phyloP scores from a whole-genome alignment of 805 yeast genomes.

The Kluyveromyces lactis region DNA sequence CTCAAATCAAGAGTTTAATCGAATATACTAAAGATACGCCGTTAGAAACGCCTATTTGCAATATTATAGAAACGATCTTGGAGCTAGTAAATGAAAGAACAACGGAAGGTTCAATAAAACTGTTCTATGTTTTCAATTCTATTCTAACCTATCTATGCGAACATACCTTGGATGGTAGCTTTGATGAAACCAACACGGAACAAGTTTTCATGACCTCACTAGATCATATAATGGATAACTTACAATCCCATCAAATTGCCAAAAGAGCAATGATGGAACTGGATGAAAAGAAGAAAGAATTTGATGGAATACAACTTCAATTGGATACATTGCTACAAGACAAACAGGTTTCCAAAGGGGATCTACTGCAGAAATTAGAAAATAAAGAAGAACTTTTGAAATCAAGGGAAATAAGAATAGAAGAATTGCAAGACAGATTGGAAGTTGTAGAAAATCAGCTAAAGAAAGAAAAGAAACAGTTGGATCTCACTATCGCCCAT shows the following conservation, averaged over 20 bases:
- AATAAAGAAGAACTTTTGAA: slow-evolving; percentile 55
- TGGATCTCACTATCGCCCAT: slow-evolving; percentile 16
- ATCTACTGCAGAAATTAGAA: slow-evolving; percentile 49
- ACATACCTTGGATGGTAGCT: slow-evolving; percentile 46
- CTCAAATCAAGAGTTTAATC: slow-evolving; percentile 14
- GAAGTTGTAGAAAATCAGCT: slow-evolving; percentile 50
- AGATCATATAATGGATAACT: slow-evolving; percentile 57
- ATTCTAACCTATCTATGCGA: slow-evolving; percentile 59
- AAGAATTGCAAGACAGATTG: slow-evolving; percentile 49
- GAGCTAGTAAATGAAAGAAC: slow-evolving; percentile 50
- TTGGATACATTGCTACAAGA: slow-evolving; percentile 55
- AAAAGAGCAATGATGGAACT: slow-evolving; percentile 59
- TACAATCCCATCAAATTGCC: slow-evolving; percentile 83
- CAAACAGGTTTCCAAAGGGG: slow-evolving; percentile 52
- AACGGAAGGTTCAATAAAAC: slow-evolving; percentile 34
- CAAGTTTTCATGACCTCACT: slow-evolving; percentile 72
- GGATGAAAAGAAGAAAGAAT: slow-evolving; percentile 38
- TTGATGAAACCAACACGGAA: slow-evolving; percentile 39
- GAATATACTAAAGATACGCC: slow-evolving; percentile 45
- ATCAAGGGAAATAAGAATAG: slow-evolving; percentile 50
- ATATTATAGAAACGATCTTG: slow-evolving; percentile 44
- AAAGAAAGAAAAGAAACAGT: slow-evolving; percentile 16
- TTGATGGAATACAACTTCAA: slow-evolving; percentile 48
- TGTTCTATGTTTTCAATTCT: slow-evolving; percentile 39
- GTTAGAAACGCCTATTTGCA: slow-evolving; percentile 52